phyloP scores from a whole-genome alignment of 371 early-diverging fungal genomes.

The Lichtheimia ramosa region DNA sequence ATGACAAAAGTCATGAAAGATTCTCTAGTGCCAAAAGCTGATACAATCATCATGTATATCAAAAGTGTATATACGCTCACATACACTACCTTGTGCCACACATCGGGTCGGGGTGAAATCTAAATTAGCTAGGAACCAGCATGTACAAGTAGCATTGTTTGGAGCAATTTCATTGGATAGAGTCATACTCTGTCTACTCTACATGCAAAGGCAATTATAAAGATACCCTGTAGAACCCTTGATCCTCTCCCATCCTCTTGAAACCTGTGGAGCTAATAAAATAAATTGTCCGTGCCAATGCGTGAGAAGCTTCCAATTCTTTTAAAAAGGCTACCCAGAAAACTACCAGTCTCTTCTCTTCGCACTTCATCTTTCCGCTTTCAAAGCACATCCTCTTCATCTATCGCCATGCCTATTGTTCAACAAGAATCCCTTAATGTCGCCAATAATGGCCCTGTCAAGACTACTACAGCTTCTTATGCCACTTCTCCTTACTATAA shows the following conservation, averaged over 20 bases:
- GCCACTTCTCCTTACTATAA: slow-evolving; percentile 25
- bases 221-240: no score
- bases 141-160: slow-evolving; percentile 2
- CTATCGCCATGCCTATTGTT: slow-evolving; percentile 9
- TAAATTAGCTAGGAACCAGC: no score
- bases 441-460: background rate
- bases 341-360: background rate
- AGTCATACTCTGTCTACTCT: slow-evolving; percentile 8
- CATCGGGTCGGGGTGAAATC: no score
- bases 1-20: no score
- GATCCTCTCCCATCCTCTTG: no score
- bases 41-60: no score
- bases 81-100: no score
- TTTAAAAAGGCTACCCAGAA: slow-evolving; percentile 12
- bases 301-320: slow-evolving; percentile 19
- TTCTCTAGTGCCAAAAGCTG: no score
- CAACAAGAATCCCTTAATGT: slow-evolving; percentile 1
- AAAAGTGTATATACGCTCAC: no score
- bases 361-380: slow-evolving; percentile 1
- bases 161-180: slow-evolving; percentile 13
- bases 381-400: background rate
- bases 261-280: no score
- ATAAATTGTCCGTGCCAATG: slow-evolving; percentile 2
- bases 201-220: no score
- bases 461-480: background rate